Evolutionary conservation across 2,329 filamentous ascomycete species (phyloP).

Genomic region (Myriosclerotinia scirpicola): DNA sequence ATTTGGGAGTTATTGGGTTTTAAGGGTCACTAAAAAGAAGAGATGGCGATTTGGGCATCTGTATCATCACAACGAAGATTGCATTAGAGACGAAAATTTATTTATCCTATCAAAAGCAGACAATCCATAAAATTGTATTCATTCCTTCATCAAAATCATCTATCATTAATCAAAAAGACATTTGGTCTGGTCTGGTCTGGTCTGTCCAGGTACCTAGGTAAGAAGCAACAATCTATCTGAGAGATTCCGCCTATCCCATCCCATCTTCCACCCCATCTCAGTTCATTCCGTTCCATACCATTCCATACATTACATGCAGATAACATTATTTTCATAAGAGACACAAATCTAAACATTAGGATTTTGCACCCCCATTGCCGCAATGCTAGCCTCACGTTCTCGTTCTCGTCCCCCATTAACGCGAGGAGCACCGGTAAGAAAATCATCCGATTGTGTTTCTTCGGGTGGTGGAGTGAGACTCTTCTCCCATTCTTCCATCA

Average conservation of each 20-base stretch:
- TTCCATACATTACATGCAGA: not conserved
- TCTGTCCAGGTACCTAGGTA: not conserved
- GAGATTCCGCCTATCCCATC: not conserved
- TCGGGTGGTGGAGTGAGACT: conserved; percentile 58
- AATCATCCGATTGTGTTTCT: conserved; percentile 22
- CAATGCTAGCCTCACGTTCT: too few relatives aligned
- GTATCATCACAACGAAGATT: conserved; percentile 1
- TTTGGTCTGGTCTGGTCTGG: not conserved
- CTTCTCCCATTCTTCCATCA: conserved; percentile 92
- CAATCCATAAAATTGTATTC: conserved; percentile 3
- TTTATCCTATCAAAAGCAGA: not conserved
- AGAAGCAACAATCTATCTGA: conserved; percentile 8
- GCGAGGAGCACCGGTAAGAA: conserved; percentile 2
- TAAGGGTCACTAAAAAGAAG: not conserved
- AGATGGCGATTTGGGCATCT: not conserved
- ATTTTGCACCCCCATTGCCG: not conserved
- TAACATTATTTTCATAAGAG: not conserved
- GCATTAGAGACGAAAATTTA: not conserved
- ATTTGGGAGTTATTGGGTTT: not conserved
- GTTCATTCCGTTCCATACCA: not conserved
- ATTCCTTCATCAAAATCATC: conserved; percentile 20
- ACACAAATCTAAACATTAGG: not conserved
- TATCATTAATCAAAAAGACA: conserved; percentile 12
- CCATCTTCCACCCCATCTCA: not conserved
- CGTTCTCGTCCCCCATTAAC: not conserved